phyloP scores from a whole-genome alignment of 129 eudicot species.

The Sambucus nigra region DNA sequence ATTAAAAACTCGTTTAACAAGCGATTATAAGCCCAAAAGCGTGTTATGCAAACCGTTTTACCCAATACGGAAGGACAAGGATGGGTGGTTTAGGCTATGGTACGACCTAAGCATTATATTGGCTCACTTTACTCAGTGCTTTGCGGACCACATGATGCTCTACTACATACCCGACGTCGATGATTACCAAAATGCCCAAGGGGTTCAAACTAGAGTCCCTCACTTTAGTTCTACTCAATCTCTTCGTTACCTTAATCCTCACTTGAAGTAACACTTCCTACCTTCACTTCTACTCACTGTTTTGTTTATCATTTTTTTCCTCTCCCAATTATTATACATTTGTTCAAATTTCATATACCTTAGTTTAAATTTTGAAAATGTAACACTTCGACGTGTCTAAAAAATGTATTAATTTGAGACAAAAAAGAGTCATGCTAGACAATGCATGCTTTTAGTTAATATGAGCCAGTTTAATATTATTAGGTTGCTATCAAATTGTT shows the following conservation, averaged over 20 bases:
- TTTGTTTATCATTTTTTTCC: too few relatives aligned
- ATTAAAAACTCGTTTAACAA: constrained; percentile 64
- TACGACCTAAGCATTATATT: constrained; percentile 54
- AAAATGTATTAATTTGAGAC: too few relatives aligned
- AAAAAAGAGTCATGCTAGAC: too few relatives aligned
- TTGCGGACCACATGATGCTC: constrained; percentile 51
- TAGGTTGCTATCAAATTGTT: too few relatives aligned
- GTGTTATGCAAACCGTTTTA: constrained; percentile 43
- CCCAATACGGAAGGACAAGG: constrained; percentile 22
- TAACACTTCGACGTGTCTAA: too few relatives aligned
- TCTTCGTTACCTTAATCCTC: constrained; percentile 68
- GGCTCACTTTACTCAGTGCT: constrained; percentile 59
- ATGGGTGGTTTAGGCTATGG: constrained; percentile 93
- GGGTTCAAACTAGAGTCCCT: constrained; percentile 64
- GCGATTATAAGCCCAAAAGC: constrained; percentile 45
- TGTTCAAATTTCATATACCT: too few relatives aligned
- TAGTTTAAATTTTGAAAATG: too few relatives aligned
- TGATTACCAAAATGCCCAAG: constrained; percentile 82
- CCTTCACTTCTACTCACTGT: too few relatives aligned
- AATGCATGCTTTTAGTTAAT: too few relatives aligned
- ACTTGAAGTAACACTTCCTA: constrained; percentile 34
- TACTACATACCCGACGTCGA: constrained; percentile 41
- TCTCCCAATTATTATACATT: too few relatives aligned
- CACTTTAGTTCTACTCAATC: constrained; percentile 42
- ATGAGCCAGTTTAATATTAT: too few relatives aligned